Evolutionary conservation across 2,329 filamentous ascomycete species (phyloP).

Genomic region (Fusarium cyanostomum): DNA sequence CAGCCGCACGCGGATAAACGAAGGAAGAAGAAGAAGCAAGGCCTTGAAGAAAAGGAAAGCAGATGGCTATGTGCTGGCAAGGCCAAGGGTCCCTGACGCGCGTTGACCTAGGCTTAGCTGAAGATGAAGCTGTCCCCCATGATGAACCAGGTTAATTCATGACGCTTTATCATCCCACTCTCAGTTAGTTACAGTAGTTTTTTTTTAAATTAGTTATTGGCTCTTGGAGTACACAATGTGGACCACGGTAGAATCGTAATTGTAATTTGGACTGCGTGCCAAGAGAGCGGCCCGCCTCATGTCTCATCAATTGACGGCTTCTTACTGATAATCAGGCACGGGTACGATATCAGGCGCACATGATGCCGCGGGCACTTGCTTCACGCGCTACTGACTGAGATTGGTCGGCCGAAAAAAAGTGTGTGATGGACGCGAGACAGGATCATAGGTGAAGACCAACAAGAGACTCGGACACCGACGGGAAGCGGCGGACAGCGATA

Average conservation of each 20-base stretch:
- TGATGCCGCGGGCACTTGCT: background rate
- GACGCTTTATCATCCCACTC: background rate
- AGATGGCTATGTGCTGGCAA: background rate
- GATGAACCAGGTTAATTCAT: background rate
- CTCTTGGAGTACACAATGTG: background rate
- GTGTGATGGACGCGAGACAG: constrained; percentile 2
- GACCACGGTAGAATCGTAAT: constrained; percentile 3
- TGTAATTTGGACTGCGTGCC: background rate
- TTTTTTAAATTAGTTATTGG: too few relatives aligned
- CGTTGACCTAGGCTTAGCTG: constrained; percentile 16
- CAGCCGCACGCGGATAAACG: constrained; percentile 24
- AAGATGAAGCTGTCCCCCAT: constrained; percentile 8
- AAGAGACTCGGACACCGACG: constrained; percentile 32
- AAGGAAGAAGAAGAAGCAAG: constrained; percentile 15
- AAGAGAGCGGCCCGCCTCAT: constrained; percentile 1
- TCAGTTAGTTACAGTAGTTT: too few relatives aligned
- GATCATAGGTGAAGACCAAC: background rate
- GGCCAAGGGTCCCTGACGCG: constrained; percentile 11
- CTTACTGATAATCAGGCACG: constrained; percentile 2
- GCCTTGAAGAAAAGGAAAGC: constrained; percentile 21
- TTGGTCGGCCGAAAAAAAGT: background rate
- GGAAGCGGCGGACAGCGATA: constrained; percentile 37
- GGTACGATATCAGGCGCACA: background rate
- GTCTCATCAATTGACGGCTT: background rate
- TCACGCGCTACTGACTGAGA: background rate